A percentile compares a stretch with the other conserved stretches of the same genome.
phyloP scores from a whole-genome alignment of 768 basidiomycete genomes.

The Guyanaporus albipodus region DNA sequence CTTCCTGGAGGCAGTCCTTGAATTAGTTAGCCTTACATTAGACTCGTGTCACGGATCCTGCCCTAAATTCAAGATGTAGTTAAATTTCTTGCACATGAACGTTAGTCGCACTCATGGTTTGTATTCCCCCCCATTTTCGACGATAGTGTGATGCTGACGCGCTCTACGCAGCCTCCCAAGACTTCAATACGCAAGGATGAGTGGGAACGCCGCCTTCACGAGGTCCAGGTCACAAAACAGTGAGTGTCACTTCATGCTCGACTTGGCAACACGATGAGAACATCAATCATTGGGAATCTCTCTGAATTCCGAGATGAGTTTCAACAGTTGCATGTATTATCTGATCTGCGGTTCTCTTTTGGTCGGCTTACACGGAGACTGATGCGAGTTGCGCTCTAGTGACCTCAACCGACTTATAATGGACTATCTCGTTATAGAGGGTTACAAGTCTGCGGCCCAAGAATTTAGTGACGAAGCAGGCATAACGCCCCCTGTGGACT shows the following conservation, averaged over 20 bases:
- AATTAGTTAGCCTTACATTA: no score
- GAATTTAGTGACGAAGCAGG: slow-evolving; percentile 90
- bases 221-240: slow-evolving; percentile 83
- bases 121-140: slow-evolving; percentile 14
- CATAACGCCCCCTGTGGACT: slow-evolving; percentile 72
- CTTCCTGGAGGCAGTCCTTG: no score
- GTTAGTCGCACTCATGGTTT: slow-evolving; percentile 30
- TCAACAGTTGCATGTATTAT: slow-evolving; percentile 82
- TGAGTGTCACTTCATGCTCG: slow-evolving; percentile 48
- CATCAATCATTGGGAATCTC: slow-evolving; percentile 97
- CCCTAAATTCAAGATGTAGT: slow-evolving; percentile 36
- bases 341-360: slow-evolving; percentile 49
- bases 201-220: slow-evolving; percentile 81
- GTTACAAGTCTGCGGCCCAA: slow-evolving; percentile 93
- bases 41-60: slow-evolving; percentile 20
- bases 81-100: slow-evolving; percentile 29
- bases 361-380: slow-evolving; percentile 13
- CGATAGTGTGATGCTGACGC: not conserved
- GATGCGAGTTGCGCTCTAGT: slow-evolving; percentile 42
- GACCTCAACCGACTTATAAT: slow-evolving; percentile 93
- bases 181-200: slow-evolving; percentile 68
- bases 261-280: slow-evolving; percentile 52
- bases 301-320: slow-evolving; percentile 77
- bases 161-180: slow-evolving; percentile 43
- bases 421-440: slow-evolving; percentile 97